Conservation (phyloP, 2,329 filamentous ascomycete species). For the Xylaria sp. region DNA sequence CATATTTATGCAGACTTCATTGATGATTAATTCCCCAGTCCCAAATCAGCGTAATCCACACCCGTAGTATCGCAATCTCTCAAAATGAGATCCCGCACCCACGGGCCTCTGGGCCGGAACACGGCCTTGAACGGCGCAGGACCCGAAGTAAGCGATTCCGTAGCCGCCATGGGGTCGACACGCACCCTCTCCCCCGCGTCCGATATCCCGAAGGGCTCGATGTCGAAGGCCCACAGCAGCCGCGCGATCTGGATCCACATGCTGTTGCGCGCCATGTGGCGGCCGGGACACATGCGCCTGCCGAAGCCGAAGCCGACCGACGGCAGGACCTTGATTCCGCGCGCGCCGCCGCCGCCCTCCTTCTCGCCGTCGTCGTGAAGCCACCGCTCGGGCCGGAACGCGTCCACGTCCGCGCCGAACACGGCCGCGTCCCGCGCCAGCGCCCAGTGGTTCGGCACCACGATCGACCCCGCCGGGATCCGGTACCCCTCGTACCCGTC, state of each 20-base stretch:
- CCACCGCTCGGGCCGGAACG: conserved; percentile 41
- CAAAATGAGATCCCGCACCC: conserved; percentile 34
- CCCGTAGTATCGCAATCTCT: conserved; percentile 14
- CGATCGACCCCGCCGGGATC: conserved; percentile 47
- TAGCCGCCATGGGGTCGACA: background rate
- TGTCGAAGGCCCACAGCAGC: conserved; percentile 46
- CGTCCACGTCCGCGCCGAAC: conserved; percentile 43
- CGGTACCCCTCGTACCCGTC: conserved; percentile 41
- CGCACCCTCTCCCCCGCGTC: background rate
- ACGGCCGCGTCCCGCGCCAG: conserved; percentile 41
- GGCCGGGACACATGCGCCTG: conserved; percentile 45
- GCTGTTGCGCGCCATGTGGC: conserved; percentile 52
- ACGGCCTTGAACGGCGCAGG: conserved; percentile 35
- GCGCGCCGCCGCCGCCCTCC: background rate
- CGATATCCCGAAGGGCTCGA: conserved; percentile 3
- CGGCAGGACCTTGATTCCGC: conserved; percentile 35
- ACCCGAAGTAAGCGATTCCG: conserved; percentile 32
- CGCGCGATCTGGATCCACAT: conserved; percentile 46
- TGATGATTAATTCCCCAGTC: background rate
- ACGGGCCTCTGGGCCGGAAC: conserved; percentile 33
- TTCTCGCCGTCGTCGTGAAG: conserved; percentile 17
- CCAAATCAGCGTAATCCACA: background rate
- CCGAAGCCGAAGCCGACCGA: conserved; percentile 52
- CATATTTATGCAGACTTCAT: too few species aligned
- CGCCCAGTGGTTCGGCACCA: conserved; percentile 48